phyloP scores from a whole-genome alignment of 176 grass and related monocot genomes.

The Musa acuminata region DNA sequence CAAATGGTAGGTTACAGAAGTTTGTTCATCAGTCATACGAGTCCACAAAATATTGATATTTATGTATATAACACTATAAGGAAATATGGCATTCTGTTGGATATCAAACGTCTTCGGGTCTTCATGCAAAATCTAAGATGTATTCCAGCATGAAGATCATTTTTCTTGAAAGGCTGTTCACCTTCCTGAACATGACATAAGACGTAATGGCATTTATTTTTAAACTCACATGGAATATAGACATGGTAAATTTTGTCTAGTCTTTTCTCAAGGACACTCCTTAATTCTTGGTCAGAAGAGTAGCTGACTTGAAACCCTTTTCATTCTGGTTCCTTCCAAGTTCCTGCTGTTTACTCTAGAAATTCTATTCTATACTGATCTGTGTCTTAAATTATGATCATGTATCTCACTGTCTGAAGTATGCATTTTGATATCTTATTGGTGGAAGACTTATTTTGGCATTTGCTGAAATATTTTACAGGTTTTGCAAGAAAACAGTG shows the following conservation, averaged over 20 bases:
- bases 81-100: not conserved
- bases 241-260: not conserved
- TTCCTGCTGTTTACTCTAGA: not conserved
- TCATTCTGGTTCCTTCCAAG: not conserved
- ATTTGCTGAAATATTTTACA: conserved; percentile 22
- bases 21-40: not conserved
- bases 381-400: not conserved
- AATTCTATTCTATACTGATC: not conserved
- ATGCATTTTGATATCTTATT: not conserved
- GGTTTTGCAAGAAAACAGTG: conserved; percentile 76
- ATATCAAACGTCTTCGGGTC: not conserved
- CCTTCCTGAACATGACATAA: not conserved
- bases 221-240: not conserved
- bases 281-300: not conserved
- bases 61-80: too few relatives aligned
- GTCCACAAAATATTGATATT: too few relatives aligned
- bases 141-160: not conserved
- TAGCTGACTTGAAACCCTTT: not conserved
- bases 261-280: not conserved
- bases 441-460: not conserved
- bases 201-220: too few relatives aligned
- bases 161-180: not conserved
- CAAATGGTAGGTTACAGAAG: conserved; percentile 54
- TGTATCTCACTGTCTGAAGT: not conserved
- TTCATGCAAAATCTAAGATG: not conserved